Percentiles rank a stretch among this genome's conserved stretches.
These are phyloP conservation scores for Aspergillus bombycis DNA, from an alignment of 2,329 filamentous ascomycete genomes.

Conservation along the genomic window DNA sequence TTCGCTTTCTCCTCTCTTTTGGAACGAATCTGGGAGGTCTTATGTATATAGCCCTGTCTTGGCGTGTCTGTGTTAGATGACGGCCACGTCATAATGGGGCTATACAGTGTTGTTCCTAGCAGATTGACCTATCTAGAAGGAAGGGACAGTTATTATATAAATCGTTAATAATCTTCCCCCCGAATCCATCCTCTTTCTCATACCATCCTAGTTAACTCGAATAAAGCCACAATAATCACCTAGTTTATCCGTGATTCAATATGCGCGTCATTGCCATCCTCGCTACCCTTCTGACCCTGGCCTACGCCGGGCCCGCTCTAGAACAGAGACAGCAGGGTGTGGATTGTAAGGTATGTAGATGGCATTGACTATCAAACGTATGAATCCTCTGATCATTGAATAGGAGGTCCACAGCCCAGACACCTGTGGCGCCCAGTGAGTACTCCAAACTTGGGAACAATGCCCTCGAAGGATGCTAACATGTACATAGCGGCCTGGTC, in stretches of 20 bases:
- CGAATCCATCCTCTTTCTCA: not conserved
- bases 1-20: not conserved
- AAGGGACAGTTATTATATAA: not conserved
- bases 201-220: not conserved
- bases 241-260: not conserved
- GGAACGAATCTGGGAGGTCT: not conserved
- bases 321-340: constrained; percentile 16
- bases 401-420: constrained; percentile 13
- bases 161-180: not conserved
- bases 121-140: not conserved
- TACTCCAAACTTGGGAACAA: not conserved
- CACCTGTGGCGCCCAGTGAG: constrained; percentile 9
- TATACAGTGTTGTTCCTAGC: not conserved
- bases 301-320: constrained; percentile 14
- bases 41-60: not conserved
- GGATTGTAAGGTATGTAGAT: constrained; percentile 11
- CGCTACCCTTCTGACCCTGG: constrained; percentile 11
- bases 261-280: constrained; percentile 15
- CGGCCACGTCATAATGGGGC: not conserved
- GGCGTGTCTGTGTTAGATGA: not conserved
- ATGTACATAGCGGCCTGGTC: constrained; percentile 8
- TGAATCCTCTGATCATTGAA: not conserved
- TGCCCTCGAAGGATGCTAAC: not conserved
- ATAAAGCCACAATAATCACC: not conserved
- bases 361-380: not conserved